Evolutionary conservation across 2,329 filamentous ascomycete genomes (phyloP), one percentile per base, ranked within the genome.

Genomic region (Xylaria sp.): DNA sequence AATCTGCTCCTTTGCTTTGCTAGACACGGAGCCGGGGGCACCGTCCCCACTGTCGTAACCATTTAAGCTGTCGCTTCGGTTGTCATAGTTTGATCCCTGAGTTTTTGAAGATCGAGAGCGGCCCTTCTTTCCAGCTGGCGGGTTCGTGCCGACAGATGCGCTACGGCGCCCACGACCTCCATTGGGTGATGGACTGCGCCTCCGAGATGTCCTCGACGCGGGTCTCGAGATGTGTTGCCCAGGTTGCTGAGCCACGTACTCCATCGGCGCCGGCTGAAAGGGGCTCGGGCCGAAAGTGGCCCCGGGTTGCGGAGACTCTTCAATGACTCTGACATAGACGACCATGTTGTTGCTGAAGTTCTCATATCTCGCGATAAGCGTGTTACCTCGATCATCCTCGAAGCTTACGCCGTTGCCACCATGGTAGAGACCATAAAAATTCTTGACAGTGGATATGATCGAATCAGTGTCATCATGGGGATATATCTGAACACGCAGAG

Each of bases 361-460:
- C 75, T 97, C 93, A 73, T 96, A 97, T 56, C 91, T 86, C 60
- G 93, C 92, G 73, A 99, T 97, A 68, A 99, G 85, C 57, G 90
- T 96, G 68, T 90, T 93, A 67, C 91, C 91, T 66, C 89, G 80
- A 61, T 90, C 85, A 72, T 97, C 93, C 75, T 97, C 93, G 69
- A 99, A 97, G 76, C 91, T 96, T 69, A 99, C 89, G 62, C 94
- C 92, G 70, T 88, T 88, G 63, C 85, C 85, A 64, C 85, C 83
- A 37, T 93, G 90, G 72, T 97, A 97, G 63, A 99, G 83, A 57
- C 94, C 94, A 71, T 96, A 97, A 77, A 97, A 97, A 79, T 97
- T 97, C 82, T 96, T 97, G 69, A 97, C 93, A 1, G 94, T 97
- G 13, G 92, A 94, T 61, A 97, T 91, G 76, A 99, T 99, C 34